phyloP scores from a whole-genome alignment of 1,284 basidiomycete genomes.

The Heimioporus retisporus region DNA sequence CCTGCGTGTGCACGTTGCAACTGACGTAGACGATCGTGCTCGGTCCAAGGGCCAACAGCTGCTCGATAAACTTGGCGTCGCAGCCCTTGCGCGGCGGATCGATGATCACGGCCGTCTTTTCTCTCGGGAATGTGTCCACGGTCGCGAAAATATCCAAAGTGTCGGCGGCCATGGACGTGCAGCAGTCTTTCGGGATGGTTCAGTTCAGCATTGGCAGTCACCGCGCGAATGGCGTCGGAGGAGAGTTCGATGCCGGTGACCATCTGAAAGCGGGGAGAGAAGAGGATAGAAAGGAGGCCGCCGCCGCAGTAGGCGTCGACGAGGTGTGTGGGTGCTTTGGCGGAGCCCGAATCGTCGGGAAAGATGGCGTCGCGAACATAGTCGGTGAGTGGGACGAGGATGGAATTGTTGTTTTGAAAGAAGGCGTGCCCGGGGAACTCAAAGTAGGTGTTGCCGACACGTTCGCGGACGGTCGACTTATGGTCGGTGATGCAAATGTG shows the following conservation, averaged over 20 bases:
- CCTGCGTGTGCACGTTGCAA: slow-evolving; percentile 95
- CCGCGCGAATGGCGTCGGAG: slow-evolving; percentile 81
- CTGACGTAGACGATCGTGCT: slow-evolving; percentile 89
- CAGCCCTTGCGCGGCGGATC: slow-evolving; percentile 91
- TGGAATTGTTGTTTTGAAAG: slow-evolving; percentile 99
- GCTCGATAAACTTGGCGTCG: slow-evolving; percentile 84
- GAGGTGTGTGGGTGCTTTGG: slow-evolving; percentile 74
- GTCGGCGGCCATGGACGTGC: slow-evolving; percentile 74
- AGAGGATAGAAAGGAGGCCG: slow-evolving; percentile 93
- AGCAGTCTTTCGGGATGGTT: slow-evolving; percentile 64
- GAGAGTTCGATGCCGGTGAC: slow-evolving; percentile 95
- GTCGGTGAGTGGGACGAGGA: slow-evolving; percentile 84
- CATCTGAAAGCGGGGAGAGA: slow-evolving; percentile 80
- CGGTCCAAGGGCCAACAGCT: slow-evolving; percentile 80
- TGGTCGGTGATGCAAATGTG: slow-evolving; percentile 90
- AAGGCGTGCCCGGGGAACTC: slow-evolving; percentile 93
- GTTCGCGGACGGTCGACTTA: slow-evolving; percentile 85
- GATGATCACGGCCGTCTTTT: slow-evolving; percentile 79
- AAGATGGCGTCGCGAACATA: slow-evolving; percentile 87
- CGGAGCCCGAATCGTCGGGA: slow-evolving; percentile 24
- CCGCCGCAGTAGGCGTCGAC: slow-evolving; percentile 95
- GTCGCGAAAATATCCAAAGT: slow-evolving; percentile 75
- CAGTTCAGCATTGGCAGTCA: slow-evolving; percentile 83
- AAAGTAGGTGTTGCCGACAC: slow-evolving; percentile 86
- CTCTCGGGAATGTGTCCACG: slow-evolving; percentile 75